Conservation (phyloP, 805 yeast species). For the Komagataella ulmi region DNA sequence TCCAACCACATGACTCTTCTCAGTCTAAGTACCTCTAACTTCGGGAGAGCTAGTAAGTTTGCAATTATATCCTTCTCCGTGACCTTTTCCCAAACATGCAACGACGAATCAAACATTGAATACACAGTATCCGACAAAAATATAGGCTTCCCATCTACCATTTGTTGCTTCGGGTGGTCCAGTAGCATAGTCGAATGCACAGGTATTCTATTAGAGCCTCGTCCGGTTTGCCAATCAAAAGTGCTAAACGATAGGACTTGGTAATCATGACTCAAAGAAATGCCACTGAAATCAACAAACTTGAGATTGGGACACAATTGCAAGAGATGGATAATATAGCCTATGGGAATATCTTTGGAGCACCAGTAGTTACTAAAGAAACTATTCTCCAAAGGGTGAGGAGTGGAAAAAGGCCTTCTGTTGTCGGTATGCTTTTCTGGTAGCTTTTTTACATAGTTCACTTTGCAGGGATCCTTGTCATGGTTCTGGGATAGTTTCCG, state of each 20-base stretch:
- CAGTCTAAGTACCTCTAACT: background rate
- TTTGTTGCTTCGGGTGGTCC: background rate
- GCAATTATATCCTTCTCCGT: background rate
- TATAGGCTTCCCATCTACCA: background rate
- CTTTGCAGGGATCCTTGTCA: background rate
- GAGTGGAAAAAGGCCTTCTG: slow-evolving; percentile 17
- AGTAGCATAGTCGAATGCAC: background rate
- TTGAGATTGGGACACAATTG: slow-evolving; percentile 52
- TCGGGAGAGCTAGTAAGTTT: background rate
- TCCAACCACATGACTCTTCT: background rate
- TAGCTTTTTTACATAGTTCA: background rate
- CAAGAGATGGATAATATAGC: slow-evolving; percentile 56
- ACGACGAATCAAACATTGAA: background rate
- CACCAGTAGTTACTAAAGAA: slow-evolving; percentile 49
- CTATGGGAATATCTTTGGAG: slow-evolving; percentile 70
- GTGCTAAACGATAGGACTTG: slow-evolving; percentile 25
- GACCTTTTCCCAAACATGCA: background rate
- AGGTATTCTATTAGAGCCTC: background rate
- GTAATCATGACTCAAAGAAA: slow-evolving; percentile 59
- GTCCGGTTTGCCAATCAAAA: slow-evolving; percentile 16
- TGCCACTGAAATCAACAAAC: slow-evolving; percentile 40
- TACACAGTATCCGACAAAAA: background rate
- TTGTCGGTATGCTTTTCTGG: background rate
- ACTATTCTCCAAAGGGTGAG: slow-evolving; percentile 52
- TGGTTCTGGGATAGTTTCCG: background rate